phyloP scores from a whole-genome alignment of 2,329 filamentous ascomycete species.

The Herpomyces periplanetae region DNA sequence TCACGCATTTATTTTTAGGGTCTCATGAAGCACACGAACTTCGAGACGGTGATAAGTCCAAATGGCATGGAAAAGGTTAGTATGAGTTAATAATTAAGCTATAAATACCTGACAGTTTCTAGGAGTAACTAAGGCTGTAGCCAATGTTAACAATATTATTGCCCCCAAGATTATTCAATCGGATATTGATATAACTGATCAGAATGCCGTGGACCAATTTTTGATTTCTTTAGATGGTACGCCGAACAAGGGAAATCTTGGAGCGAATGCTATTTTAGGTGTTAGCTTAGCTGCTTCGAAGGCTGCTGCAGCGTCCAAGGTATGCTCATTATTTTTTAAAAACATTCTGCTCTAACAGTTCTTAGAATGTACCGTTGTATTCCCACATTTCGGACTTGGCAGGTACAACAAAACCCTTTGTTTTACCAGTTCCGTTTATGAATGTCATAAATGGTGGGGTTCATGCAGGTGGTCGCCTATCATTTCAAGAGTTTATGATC shows the following conservation, averaged over 20 bases:
- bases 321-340: slow-evolving; percentile 5
- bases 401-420: slow-evolving; percentile 64
- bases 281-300: slow-evolving; percentile 52
- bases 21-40: slow-evolving; percentile 72
- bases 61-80: slow-evolving; percentile 46
- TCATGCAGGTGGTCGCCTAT: slow-evolving; percentile 77
- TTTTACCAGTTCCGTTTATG: slow-evolving; percentile 66
- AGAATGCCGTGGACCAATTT: slow-evolving; percentile 45
- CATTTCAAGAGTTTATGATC: slow-evolving; percentile 92
- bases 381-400: slow-evolving; percentile 55
- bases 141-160: slow-evolving; percentile 49
- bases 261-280: slow-evolving; percentile 59
- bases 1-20: slow-evolving; percentile 13
- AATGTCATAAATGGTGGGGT: slow-evolving; percentile 45
- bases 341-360: not conserved
- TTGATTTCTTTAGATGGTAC: slow-evolving; percentile 52
- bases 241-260: slow-evolving; percentile 49
- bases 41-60: slow-evolving; percentile 51
- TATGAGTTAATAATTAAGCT: slow-evolving; percentile 3
- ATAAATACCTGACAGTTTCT: slow-evolving; percentile 2
- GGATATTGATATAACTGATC: slow-evolving; percentile 48
- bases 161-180: slow-evolving; percentile 45
- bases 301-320: slow-evolving; percentile 59
- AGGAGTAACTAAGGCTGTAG: slow-evolving; percentile 36
- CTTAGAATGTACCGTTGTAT: slow-evolving; percentile 36